These are phyloP conservation scores for Sporothrix dimorphospora DNA, from an alignment of 2,329 filamentous ascomycete genomes.

Conservation along the genomic window DNA sequence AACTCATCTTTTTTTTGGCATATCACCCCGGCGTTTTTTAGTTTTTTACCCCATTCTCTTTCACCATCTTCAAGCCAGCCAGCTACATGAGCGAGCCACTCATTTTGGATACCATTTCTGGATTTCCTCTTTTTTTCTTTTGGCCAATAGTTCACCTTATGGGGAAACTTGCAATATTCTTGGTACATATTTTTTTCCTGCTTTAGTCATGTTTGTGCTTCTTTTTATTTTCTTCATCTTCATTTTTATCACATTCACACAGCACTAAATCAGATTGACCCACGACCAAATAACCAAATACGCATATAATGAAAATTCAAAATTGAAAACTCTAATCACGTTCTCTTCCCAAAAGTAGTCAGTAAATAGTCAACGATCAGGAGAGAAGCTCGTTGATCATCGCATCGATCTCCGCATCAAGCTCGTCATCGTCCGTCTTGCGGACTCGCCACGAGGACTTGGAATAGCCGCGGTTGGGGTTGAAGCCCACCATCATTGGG, in stretches of 20 bases:
- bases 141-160: background rate
- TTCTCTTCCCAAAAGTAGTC: background rate
- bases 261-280: slow-evolving; percentile 21
- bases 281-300: background rate
- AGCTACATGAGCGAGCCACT: slow-evolving; percentile 15
- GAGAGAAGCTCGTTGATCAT: background rate
- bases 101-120: slow-evolving; percentile 5
- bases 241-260: background rate
- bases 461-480: no score
- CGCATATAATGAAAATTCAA: slow-evolving; percentile 3
- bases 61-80: background rate
- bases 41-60: background rate
- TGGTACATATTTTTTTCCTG: background rate
- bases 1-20: background rate
- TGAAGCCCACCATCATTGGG: background rate
- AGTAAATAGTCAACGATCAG: background rate
- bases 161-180: background rate
- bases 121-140: background rate
- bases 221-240: background rate
- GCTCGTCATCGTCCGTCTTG: background rate
- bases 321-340: background rate
- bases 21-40: slow-evolving; percentile 5
- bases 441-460: background rate
- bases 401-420: background rate
- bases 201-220: slow-evolving; percentile 23